These are phyloP conservation scores for Aspergillus oerlinghausenensis DNA, from an alignment of 2,329 filamentous ascomycete species.

Conservation along the genomic window DNA sequence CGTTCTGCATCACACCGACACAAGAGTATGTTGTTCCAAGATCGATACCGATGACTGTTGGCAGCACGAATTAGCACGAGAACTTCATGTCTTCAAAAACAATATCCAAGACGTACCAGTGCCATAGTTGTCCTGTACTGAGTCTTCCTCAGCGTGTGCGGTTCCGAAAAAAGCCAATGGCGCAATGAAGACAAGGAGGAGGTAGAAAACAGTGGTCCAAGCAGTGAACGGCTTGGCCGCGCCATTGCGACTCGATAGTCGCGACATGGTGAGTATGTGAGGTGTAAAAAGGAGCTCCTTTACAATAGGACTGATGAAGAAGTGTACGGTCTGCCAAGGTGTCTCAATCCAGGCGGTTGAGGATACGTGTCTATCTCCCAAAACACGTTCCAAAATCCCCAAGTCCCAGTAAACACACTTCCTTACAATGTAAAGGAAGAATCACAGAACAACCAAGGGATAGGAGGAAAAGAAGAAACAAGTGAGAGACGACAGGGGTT, in stretches of 20 bases:
- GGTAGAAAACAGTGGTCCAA: conserved; percentile 88
- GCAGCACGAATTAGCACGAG: background rate
- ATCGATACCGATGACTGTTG: conserved; percentile 84
- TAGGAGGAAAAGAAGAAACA: conserved; percentile 17
- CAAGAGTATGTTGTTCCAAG: conserved; percentile 83
- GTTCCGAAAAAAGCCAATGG: conserved; percentile 79
- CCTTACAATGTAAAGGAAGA: conserved; percentile 5
- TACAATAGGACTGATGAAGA: background rate
- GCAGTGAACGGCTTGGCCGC: conserved; percentile 65
- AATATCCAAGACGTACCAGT: conserved; percentile 49
- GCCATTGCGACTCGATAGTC: conserved; percentile 54
- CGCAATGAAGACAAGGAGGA: conserved; percentile 78
- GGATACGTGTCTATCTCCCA: background rate
- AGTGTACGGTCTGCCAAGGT: background rate
- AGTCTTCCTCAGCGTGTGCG: conserved; percentile 67
- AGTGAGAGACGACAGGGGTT: conserved; percentile 8
- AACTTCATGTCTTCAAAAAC: background rate
- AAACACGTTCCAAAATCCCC: conserved; percentile 2
- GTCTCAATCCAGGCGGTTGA: background rate
- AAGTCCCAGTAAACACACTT: conserved; percentile 7
- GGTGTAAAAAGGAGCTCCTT: conserved; percentile 9
- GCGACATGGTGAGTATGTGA: conserved; percentile 48
- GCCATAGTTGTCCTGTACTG: conserved; percentile 70
- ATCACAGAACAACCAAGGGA: conserved; percentile 10
- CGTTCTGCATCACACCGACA: conserved; percentile 93